Evolutionary conservation across 805 yeast genomes (phyloP).

Genomic region (Cyberlindnera mississippiensis): DNA sequence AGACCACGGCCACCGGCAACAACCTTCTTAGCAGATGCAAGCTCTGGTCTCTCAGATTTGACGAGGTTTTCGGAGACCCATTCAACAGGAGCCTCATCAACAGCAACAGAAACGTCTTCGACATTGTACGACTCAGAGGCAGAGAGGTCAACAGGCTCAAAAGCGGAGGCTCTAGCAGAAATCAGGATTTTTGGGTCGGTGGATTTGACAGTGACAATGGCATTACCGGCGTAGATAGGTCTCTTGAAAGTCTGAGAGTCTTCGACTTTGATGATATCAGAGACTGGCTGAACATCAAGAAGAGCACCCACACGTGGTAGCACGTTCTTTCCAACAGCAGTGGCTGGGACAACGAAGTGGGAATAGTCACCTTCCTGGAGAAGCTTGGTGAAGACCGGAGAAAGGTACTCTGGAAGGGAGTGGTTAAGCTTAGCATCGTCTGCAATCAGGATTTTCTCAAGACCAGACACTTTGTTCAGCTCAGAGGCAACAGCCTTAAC

Average conservation of each 20-base stretch:
- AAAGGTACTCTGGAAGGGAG: conserved; percentile 72
- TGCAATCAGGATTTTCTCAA: conserved; percentile 45
- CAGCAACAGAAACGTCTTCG: conserved; percentile 42
- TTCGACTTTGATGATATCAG: conserved; percentile 72
- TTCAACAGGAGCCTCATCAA: conserved; percentile 39
- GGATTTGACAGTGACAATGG: conserved; percentile 74
- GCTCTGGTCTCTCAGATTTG: conserved; percentile 84
- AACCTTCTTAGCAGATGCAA: conserved; percentile 75
- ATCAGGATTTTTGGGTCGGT: conserved; percentile 61
- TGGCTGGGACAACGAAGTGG: conserved; percentile 76
- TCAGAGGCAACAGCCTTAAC: conserved; percentile 47
- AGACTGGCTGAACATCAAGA: conserved; percentile 81
- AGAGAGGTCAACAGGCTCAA: conserved; percentile 44
- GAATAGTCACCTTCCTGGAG: conserved; percentile 41
- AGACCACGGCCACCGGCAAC: conserved; percentile 95
- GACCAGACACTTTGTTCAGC: conserved; percentile 48
- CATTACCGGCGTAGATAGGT: conserved; percentile 96
- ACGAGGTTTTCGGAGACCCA: conserved; percentile 77
- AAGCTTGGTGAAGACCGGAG: conserved; percentile 57
- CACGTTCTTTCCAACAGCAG: conserved; percentile 84
- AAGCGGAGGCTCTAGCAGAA: conserved; percentile 85
- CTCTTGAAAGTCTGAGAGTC: conserved; percentile 73
- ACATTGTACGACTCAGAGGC: conserved; percentile 36
- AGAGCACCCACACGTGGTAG: conserved; percentile 85
- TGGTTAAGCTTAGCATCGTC: conserved; percentile 58